Conservation (phyloP, 306 rosid species). For the Dryas alaskensis region DNA sequence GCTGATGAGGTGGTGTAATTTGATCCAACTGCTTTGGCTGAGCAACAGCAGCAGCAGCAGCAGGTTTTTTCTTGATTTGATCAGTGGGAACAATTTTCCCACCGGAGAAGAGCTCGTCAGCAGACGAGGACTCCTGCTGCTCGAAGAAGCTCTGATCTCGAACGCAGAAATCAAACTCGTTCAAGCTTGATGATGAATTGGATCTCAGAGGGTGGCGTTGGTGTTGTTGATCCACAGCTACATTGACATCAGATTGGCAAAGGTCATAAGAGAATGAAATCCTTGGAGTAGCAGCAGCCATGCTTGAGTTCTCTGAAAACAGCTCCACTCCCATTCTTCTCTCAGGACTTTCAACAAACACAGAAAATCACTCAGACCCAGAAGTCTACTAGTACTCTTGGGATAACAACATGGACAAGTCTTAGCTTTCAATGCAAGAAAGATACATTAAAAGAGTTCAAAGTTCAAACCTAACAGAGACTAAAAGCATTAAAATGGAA, state of each 20-base stretch:
- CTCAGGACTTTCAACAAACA: background rate
- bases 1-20: background rate
- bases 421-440: background rate
- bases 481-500: too few relatives aligned
- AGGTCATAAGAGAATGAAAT: conserved; percentile 84
- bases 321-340: conserved; percentile 55
- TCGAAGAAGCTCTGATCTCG: conserved; percentile 30
- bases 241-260: conserved; percentile 45
- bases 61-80: conserved; percentile 52
- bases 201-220: conserved; percentile 52
- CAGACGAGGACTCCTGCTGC: conserved; percentile 70
- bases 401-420: background rate
- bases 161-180: conserved; percentile 76
- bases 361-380: conserved; percentile 16
- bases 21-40: conserved; percentile 26
- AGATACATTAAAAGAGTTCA: too few relatives aligned
- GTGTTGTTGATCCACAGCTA: conserved; percentile 42
- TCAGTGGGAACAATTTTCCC: conserved; percentile 67
- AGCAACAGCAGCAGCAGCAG: background rate
- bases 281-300: conserved; percentile 52
- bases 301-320: conserved; percentile 52
- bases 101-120: conserved; percentile 81
- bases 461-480: too few relatives aligned
- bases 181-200: conserved; percentile 49
- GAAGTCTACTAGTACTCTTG: background rate